Evolutionary conservation across 1,139 yeast genomes (phyloP), one percentile per base, ranked within the genome.

Genomic region (Yamadazyma epiphylla): DNA sequence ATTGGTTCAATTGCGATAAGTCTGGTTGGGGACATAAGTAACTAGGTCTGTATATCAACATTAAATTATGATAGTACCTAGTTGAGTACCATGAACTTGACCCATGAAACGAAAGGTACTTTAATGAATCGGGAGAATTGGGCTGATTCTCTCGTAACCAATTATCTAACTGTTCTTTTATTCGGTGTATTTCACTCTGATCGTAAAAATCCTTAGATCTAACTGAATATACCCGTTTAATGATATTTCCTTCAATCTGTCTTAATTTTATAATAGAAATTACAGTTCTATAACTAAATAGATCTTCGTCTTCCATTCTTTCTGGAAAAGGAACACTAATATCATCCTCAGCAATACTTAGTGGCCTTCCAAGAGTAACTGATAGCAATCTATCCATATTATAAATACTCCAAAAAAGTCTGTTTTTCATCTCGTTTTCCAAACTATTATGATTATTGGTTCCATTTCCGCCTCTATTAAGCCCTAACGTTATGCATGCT

Each of bases 361-460:
- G 58, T 3, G 69, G 65, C 31, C 74, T 51, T 1, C 74, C 74
- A 10, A 69, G 43, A 4, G 73, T 57, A 1, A 64, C 53, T 1
- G 73, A 60, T 12, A 71, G 58, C 12, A 65, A 45, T 26, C 74
- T 45, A 39, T 73, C 79, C 49, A 64, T 65, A 31, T 63, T 64
- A 38, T 66, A 71, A 8, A 70, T 67, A 28, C 72, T 62, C 78
- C 78, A 73, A 38, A 71, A 71, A 5, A 70, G 47, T 27, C 77
- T 48, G 3, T 58, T 55, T 28, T 68, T 46, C 51, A 61, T 53
- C 42, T 71, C 77, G 3, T 53, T 49, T 64, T 65, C 40, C 31
- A 0, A 8, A 24, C 12, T 19, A 51, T 39, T 5, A 58, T 45
- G 48, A 52, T 41, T 3, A 32, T 43, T 26, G 45, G 45, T 21